Evolutionary conservation across 2,329 filamentous ascomycete genomes (phyloP).

Genomic region (Talaromyces pinophilus): DNA sequence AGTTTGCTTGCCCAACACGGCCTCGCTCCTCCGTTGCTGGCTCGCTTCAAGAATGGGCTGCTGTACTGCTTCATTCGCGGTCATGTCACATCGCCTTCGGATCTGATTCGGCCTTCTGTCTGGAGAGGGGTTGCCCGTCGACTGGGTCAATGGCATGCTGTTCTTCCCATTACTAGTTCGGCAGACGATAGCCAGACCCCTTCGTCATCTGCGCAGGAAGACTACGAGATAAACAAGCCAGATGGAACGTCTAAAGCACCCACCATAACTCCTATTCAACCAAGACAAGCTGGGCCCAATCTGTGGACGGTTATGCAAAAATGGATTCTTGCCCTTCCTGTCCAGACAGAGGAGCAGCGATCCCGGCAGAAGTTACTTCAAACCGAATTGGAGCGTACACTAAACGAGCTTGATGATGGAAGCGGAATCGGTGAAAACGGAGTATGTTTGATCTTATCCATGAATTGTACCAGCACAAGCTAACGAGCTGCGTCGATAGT

Average conservation of each 20-base stretch:
- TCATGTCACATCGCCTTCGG: constrained; percentile 73
- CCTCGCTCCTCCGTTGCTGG: constrained; percentile 83
- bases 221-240: not conserved
- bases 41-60: constrained; percentile 93
- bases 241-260: constrained; percentile 21
- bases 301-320: constrained; percentile 95
- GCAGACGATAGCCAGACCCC: not conserved
- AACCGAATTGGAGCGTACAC: constrained; percentile 69
- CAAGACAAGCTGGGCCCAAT: constrained; percentile 75
- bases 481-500: constrained; percentile 48
- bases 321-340: constrained; percentile 86
- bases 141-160: constrained; percentile 90
- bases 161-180: constrained; percentile 55
- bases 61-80: constrained; percentile 90
- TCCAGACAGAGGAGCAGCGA: constrained; percentile 67
- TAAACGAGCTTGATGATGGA: constrained; percentile 71
- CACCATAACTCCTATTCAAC: constrained; percentile 50
- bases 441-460: constrained; percentile 48
- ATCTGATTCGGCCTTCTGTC: constrained; percentile 73
- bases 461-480: not conserved
- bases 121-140: constrained; percentile 81
- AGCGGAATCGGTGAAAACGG: constrained; percentile 74
- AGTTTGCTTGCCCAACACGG: constrained; percentile 80
- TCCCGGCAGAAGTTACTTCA: constrained; percentile 69
- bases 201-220: constrained; percentile 32